These are phyloP conservation scores for Xylaria intraflava DNA, from an alignment of 495 filamentous ascomycete genomes.

Conservation along the genomic window DNA sequence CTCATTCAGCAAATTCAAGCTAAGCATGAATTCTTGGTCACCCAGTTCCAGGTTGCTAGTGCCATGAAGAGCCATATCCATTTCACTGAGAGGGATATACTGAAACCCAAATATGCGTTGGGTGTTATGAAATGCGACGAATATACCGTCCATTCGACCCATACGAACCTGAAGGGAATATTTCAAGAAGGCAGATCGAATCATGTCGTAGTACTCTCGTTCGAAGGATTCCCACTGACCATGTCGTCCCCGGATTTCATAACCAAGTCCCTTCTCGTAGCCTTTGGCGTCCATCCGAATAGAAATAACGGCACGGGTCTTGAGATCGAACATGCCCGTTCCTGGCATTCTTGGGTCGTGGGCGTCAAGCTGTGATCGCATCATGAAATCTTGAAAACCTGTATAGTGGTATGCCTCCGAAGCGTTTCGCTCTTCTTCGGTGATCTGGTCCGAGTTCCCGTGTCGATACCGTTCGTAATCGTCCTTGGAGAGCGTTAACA, in stretches of 20 bases:
- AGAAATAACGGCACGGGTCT: slow-evolving; percentile 84
- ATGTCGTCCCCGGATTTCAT: slow-evolving; percentile 69
- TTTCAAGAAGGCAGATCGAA: slow-evolving; percentile 87
- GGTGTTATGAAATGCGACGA: slow-evolving; percentile 95
- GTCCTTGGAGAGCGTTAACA: slow-evolving; percentile 74
- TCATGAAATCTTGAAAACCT: slow-evolving; percentile 80
- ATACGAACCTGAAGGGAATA: slow-evolving; percentile 95
- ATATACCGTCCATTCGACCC: slow-evolving; percentile 97
- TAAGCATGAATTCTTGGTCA: slow-evolving; percentile 80
- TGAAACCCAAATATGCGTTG: slow-evolving; percentile 97
- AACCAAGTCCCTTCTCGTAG: slow-evolving; percentile 70
- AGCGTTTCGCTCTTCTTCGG: slow-evolving; percentile 56
- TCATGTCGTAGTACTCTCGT: slow-evolving; percentile 95
- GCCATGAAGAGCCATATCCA: slow-evolving; percentile 82
- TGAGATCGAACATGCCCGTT: slow-evolving; percentile 93
- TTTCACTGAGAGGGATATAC: slow-evolving; percentile 77
- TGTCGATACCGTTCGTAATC: slow-evolving; percentile 80
- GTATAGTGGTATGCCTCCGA: slow-evolving; percentile 83
- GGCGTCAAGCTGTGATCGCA: slow-evolving; percentile 94
- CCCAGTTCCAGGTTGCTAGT: slow-evolving; percentile 58
- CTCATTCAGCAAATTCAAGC: slow-evolving; percentile 70
- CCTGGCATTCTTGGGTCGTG: slow-evolving; percentile 81
- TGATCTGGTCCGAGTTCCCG: slow-evolving; percentile 52
- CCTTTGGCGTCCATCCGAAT: slow-evolving; percentile 77
- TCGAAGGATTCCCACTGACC: slow-evolving; percentile 88